Percentiles rank a stretch among this genome's conserved stretches.
Evolutionary conservation across 768 basidiomycete species (phyloP).

Genomic region (Chalciporus pseudorubinellus): DNA sequence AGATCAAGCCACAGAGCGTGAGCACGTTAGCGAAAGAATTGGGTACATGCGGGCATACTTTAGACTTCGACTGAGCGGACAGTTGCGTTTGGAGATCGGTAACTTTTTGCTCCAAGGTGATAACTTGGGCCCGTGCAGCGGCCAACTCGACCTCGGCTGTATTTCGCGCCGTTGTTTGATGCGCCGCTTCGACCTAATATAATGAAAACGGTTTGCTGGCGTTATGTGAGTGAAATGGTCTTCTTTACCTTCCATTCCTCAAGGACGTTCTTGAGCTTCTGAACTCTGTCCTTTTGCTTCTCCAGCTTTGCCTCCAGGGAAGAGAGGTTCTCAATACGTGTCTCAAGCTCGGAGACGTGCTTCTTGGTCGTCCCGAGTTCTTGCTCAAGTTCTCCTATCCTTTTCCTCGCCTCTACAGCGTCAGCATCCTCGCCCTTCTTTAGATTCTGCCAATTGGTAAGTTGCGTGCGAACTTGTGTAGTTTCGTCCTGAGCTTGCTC

Average conservation of each 20-base stretch:
- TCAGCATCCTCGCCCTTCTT: constrained; percentile 65
- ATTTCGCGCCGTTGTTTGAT: constrained; percentile 37
- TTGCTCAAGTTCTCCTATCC: constrained; percentile 55
- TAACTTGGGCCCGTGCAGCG: constrained; percentile 29
- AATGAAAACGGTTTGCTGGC: neutral
- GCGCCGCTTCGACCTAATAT: constrained; percentile 39
- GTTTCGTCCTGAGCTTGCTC: constrained; percentile 58
- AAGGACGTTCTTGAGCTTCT: constrained; percentile 41
- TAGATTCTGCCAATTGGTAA: constrained; percentile 65
- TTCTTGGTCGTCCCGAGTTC: constrained; percentile 47
- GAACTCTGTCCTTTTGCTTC: constrained; percentile 42
- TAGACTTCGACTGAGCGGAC: constrained; percentile 35
- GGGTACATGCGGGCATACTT: constrained; percentile 21
- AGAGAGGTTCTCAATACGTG: constrained; percentile 21
- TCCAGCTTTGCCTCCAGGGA: constrained; percentile 38
- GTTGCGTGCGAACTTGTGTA: constrained; percentile 56
- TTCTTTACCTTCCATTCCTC: constrained; percentile 47
- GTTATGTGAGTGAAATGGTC: neutral
- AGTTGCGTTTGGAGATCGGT: constrained; percentile 46
- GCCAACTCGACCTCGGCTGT: constrained; percentile 34
- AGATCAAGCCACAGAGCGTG: neutral
- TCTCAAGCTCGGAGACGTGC: constrained; percentile 30
- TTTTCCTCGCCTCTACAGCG: constrained; percentile 51
- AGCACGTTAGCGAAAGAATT: neutral
- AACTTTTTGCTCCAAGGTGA: constrained; percentile 37